Percentiles rank a stretch among this genome's conserved stretches.
phyloP scores from a whole-genome alignment of 169 alveolate genomes.

The Miamiensis avidus region DNA sequence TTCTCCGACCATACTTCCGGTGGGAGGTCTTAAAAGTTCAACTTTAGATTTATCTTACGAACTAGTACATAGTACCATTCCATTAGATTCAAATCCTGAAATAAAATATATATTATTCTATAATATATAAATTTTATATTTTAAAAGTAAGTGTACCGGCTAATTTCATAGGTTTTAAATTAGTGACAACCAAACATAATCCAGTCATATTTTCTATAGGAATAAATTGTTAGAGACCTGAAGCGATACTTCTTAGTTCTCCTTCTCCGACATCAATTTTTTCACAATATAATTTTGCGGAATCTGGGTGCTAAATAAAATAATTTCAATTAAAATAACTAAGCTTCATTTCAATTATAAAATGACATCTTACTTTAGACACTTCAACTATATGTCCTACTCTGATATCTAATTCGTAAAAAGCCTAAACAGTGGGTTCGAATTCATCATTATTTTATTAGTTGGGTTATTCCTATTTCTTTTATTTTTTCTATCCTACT shows the following conservation, averaged over 20 bases:
- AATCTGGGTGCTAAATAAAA: conserved; percentile 69
- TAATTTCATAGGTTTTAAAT: conserved; percentile 79
- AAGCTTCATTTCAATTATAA: conserved; percentile 54
- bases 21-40: conserved; percentile 80
- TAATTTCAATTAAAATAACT: conserved; percentile 61
- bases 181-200: conserved; percentile 74
- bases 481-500: not conserved
- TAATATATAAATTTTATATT: too few species aligned
- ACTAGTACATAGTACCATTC: conserved; percentile 76
- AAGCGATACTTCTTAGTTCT: conserved; percentile 82
- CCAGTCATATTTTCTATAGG: conserved; percentile 79
- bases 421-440: conserved; percentile 32
- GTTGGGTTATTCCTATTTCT: not conserved
- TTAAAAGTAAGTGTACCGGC: conserved; percentile 48
- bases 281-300: conserved; percentile 83
- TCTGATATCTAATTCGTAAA: conserved; percentile 65
- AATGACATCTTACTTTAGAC: conserved; percentile 53
- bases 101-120: too few species aligned
- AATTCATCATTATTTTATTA: not conserved
- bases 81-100: conserved; percentile 72
- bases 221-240: conserved; percentile 76
- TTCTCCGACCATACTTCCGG: conserved; percentile 69
- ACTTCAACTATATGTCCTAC: conserved; percentile 69
- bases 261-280: conserved; percentile 81
- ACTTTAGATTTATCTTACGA: conserved; percentile 44